These are phyloP conservation scores for Podospora anserina DNA, from an alignment of 495 filamentous ascomycete species.

Conservation along the genomic window DNA sequence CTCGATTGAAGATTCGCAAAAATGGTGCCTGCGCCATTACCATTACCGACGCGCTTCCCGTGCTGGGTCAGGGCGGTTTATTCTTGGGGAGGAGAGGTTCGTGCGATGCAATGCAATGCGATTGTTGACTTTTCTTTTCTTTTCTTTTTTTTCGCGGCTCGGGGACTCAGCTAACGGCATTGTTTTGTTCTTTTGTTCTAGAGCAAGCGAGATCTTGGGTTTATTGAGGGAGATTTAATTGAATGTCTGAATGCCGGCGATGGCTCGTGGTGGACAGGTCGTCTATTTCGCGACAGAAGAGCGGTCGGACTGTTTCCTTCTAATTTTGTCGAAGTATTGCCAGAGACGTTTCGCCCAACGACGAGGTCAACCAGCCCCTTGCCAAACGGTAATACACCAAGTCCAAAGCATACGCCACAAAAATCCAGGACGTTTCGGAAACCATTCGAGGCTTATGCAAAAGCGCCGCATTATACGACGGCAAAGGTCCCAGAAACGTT, in stretches of 20 bases:
- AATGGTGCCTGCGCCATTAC: constrained; percentile 57
- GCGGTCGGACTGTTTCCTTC: constrained; percentile 92
- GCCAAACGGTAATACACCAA: constrained; percentile 49
- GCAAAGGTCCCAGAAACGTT: constrained; percentile 51
- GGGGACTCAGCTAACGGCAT: background rate
- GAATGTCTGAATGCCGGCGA: constrained; percentile 97
- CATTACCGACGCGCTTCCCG: constrained; percentile 79
- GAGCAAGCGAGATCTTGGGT: constrained; percentile 90
- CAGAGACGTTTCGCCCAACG: constrained; percentile 75
- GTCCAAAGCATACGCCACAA: constrained; percentile 48
- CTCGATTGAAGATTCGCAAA: constrained; percentile 15
- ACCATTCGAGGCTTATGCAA: constrained; percentile 65
- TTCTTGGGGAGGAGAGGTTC: constrained; percentile 92
- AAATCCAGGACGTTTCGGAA: constrained; percentile 68
- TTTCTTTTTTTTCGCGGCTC: constrained; percentile 9
- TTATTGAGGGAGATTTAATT: constrained; percentile 95
- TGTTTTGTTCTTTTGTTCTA: constrained; percentile 28
- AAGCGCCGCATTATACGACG: constrained; percentile 53
- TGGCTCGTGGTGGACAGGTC: constrained; percentile 97
- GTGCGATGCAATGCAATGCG: constrained; percentile 20
- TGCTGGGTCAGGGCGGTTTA: constrained; percentile 96
- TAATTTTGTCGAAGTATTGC: constrained; percentile 91
- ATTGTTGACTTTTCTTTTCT: constrained; percentile 10
- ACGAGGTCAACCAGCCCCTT: constrained; percentile 76
- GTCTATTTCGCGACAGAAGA: constrained; percentile 77